Conservation (phyloP, 1,139 yeast species). For the Hemisphaericaspora xylofermentans region DNA sequence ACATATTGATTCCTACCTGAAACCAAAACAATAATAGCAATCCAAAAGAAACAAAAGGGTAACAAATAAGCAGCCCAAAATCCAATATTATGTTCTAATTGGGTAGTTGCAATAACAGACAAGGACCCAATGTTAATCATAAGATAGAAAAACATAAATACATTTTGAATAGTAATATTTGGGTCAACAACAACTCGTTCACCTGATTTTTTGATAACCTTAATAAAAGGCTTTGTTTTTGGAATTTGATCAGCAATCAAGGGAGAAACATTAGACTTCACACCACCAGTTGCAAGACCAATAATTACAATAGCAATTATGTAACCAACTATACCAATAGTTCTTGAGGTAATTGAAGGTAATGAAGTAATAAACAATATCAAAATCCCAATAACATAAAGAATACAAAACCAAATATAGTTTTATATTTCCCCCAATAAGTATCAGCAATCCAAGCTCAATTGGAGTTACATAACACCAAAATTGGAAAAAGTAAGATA, state of each 20-base stretch:
- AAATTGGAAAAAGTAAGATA: conserved; percentile 75
- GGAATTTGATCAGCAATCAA: conserved; percentile 74
- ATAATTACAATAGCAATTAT: conserved; percentile 62
- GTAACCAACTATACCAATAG: conserved; percentile 52
- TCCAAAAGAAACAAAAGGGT: conserved; percentile 65
- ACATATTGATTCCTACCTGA: conserved; percentile 59
- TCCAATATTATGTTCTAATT: conserved; percentile 36
- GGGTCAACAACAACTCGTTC: conserved; percentile 43
- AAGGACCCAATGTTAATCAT: conserved; percentile 44
- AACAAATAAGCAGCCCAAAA: conserved; percentile 50
- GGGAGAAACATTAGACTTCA: conserved; percentile 77
- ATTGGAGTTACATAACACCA: conserved; percentile 84
- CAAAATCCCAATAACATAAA: conserved; percentile 63
- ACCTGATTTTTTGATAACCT: conserved; percentile 35
- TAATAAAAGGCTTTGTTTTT: conserved; percentile 36
- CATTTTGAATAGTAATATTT: conserved; percentile 41
- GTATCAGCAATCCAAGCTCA: conserved; percentile 76
- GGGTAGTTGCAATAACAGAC: conserved; percentile 44
- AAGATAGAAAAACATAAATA: conserved; percentile 43
- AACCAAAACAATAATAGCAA: conserved; percentile 56
- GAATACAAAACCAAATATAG: conserved; percentile 61
- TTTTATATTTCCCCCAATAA: conserved; percentile 68
- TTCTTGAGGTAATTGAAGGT: conserved; percentile 55
- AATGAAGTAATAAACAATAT: conserved; percentile 71
- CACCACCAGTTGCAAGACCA: conserved; percentile 81